Conservation (phyloP, 164 flowering plant species). For the Pachysandra terminalis region DNA sequence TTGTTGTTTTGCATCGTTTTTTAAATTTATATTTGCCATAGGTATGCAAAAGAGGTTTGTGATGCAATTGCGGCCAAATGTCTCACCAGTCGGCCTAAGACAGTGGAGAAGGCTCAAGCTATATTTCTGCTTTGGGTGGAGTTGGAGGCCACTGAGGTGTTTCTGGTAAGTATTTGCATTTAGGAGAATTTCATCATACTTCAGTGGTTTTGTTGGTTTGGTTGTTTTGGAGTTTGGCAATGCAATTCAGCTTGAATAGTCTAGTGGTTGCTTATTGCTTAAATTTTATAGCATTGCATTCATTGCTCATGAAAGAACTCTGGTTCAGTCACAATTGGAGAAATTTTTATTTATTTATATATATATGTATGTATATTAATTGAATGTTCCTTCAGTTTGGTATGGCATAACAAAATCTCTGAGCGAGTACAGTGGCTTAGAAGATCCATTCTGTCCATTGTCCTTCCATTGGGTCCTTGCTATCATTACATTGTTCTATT, state of each 20-base stretch:
- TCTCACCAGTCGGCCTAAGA: constrained; percentile 90
- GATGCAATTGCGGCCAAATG: constrained; percentile 91
- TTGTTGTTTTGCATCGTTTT: background rate
- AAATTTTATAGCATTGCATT: background rate
- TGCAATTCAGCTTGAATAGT: background rate
- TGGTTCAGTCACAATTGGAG: background rate
- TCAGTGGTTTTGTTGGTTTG: background rate
- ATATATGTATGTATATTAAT: background rate
- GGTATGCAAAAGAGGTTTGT: constrained; percentile 87
- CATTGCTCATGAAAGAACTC: background rate
- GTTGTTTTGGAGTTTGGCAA: background rate
- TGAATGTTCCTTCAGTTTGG: background rate
- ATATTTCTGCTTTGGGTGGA: constrained; percentile 92
- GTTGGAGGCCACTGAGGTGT: constrained; percentile 85
- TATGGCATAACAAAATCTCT: too few relatives aligned
- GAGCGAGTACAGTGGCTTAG: background rate
- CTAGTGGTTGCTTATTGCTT: background rate
- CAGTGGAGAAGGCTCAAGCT: constrained; percentile 92
- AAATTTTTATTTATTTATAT: background rate
- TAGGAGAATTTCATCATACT: background rate
- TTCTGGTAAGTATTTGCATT: constrained; percentile 50
- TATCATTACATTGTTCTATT: too few relatives aligned
- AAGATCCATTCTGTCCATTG: background rate
- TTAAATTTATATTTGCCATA: constrained; percentile 11
- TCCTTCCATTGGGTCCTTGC: background rate